Conservation (phyloP, 2,329 filamentous ascomycete species). For the Aspergillus ochraceus region DNA sequence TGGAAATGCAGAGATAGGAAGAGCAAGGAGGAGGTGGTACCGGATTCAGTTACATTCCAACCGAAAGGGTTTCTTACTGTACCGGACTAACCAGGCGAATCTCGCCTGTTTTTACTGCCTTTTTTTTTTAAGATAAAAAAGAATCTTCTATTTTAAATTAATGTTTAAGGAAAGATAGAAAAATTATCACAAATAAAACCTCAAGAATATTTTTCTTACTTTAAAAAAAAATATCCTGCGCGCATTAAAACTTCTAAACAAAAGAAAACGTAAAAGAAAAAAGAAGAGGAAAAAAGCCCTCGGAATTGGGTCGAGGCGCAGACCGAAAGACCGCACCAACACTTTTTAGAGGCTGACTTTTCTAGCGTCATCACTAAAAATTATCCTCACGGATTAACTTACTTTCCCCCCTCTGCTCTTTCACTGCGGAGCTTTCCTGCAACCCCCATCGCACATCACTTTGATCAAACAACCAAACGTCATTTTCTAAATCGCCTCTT, state of each 20-base stretch:
- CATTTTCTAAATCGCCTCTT: constrained; percentile 18
- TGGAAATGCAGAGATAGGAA: neutral
- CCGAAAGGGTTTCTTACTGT: neutral
- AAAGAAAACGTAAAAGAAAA: constrained; percentile 2
- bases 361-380: constrained; percentile 46
- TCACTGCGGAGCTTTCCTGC: constrained; percentile 27
- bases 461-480: constrained; percentile 18
- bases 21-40: too few relatives aligned
- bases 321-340: constrained; percentile 25
- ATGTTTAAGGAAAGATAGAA: neutral
- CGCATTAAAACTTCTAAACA: neutral
- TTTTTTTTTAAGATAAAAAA: too few relatives aligned
- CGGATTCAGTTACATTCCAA: neutral
- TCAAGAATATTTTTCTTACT: too few relatives aligned
- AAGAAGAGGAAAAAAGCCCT: constrained; percentile 19
- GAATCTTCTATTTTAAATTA: neutral
- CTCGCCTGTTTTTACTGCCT: too few relatives aligned
- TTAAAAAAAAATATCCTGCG: neutral
- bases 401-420: constrained; percentile 30
- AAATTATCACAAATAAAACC: too few relatives aligned
- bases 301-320: constrained; percentile 23
- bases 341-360: constrained; percentile 39
- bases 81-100: too few relatives aligned
- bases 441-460: constrained; percentile 17
- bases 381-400: constrained; percentile 42